A percentile compares a stretch with the other conserved stretches of the same genome.
phyloP scores from a whole-genome alignment of 179 eudicot species.

The Beta lomatogona region DNA sequence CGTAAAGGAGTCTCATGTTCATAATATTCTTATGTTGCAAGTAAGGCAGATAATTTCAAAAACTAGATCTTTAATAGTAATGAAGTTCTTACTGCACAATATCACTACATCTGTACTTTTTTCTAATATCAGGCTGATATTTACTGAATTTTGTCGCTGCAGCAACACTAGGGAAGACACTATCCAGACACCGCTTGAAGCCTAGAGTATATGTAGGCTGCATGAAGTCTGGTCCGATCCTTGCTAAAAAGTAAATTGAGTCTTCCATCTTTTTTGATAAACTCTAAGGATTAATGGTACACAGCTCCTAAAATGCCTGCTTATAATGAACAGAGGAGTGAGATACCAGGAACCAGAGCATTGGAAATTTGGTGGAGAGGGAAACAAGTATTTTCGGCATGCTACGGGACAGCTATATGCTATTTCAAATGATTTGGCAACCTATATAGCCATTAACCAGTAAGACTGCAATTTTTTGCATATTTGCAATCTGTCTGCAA shows the following conservation, averaged over 20 bases:
- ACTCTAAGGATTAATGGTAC: background rate
- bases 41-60: background rate
- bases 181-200: conserved; percentile 62
- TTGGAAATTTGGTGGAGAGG: conserved; percentile 92
- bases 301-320: conserved; percentile 2
- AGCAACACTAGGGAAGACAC: conserved; percentile 81
- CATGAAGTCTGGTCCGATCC: conserved; percentile 90
- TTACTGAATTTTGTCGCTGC: conserved; percentile 29
- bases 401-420: conserved; percentile 91
- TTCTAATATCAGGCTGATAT: background rate
- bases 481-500: background rate
- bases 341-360: conserved; percentile 85
- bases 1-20: background rate
- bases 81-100: background rate
- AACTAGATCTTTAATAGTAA: background rate
- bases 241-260: conserved; percentile 68
- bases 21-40: background rate
- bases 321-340: conserved; percentile 58
- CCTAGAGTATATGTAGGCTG: conserved; percentile 77
- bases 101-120: background rate
- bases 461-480: conserved; percentile 33
- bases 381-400: conserved; percentile 88
- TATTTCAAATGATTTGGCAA: conserved; percentile 78
- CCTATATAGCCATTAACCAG: conserved; percentile 73
- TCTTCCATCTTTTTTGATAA: background rate